Evolutionary conservation across 78 protist species (phyloP).

Genomic region (Chrysochromulina tobinii): DNA sequence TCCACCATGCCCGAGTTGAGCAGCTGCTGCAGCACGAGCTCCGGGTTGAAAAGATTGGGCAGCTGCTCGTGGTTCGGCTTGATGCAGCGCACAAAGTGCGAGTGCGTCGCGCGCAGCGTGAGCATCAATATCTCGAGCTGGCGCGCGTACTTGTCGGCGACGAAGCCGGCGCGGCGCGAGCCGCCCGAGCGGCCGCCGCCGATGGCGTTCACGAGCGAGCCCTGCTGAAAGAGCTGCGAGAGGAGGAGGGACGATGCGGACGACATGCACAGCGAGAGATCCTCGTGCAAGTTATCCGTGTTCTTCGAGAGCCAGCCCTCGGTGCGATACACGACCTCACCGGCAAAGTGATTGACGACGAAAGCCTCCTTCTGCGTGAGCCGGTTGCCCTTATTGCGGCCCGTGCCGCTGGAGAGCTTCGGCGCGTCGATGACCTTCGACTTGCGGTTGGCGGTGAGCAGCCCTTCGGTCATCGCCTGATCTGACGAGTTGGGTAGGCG

Average conservation of each 20-base stretch:
- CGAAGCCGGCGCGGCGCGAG: not conserved
- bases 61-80: conserved; percentile 30
- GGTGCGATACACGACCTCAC: not conserved
- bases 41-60: not conserved
- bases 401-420: not conserved
- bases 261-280: not conserved
- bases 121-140: conserved; percentile 8
- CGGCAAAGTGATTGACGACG: conserved; percentile 1
- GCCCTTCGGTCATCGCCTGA: not conserved
- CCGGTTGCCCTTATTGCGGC: not conserved
- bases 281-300: conserved; percentile 10
- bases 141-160: not conserved
- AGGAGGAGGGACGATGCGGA: not conserved
- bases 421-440: not conserved
- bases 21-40: conserved; percentile 20
- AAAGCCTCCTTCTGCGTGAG: not conserved
- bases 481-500: not conserved
- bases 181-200: conserved; percentile 26
- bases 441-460: not conserved
- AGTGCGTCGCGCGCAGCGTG: not conserved
- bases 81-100: conserved; percentile 45
- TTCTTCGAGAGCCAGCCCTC: conserved; percentile 15
- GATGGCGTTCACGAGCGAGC: conserved; percentile 26
- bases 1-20: conserved; percentile 20
- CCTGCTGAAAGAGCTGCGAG: not conserved